Evolutionary conservation across 192 early-diverging fungal genomes (phyloP), one percentile per base, ranked within the genome.

Genomic region (Backusella morwellensis): DNA sequence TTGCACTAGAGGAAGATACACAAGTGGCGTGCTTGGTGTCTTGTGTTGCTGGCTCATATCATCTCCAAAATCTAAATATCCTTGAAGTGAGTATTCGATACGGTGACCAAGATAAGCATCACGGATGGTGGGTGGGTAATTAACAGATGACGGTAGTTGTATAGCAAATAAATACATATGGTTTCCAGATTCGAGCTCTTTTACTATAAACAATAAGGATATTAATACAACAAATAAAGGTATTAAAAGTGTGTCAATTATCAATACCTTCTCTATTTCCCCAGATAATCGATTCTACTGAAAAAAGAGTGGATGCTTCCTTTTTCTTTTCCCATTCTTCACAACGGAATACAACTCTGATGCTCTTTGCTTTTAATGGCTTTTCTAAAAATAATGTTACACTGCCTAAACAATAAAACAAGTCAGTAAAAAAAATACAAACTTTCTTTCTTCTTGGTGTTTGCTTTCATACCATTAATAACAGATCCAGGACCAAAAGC

Each of bases 121-220:
- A 15, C 19, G 32, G 4, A 81, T 71, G 1, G 80, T 69, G 1
- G 80, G 76, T 26, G 80, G 80, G 40, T 78, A 81, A 41, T 81
- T 81, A 41, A 70, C 68, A 15, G 74, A 73, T 21, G 54, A 23
- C 1, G 80, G 80, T 11, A 81, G 12, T 59, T 78, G 66, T 38
- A 81, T 75, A 66, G 80, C 75, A 78, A 81, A 81, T 35, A 81
- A 56, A 44, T 77, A 78, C 34, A 81, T 54, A 63, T 77, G 76
- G 19, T 74, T 70, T 32, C 75, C 80, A 14, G 32, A 35, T 56
- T 59, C 34, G 34, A 78, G 21, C 26, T 73, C 75, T 23, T 63
- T 63, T 63, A 63, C 56, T 63, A 21, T 21, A 8, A 8, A 54
- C 5, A 21, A 21, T 5, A n/a, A 23, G 26, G 56, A 26, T 23